Conservation (phyloP, 2,329 filamentous ascomycete genomes). For the Alternaria triticimaculans region DNA sequence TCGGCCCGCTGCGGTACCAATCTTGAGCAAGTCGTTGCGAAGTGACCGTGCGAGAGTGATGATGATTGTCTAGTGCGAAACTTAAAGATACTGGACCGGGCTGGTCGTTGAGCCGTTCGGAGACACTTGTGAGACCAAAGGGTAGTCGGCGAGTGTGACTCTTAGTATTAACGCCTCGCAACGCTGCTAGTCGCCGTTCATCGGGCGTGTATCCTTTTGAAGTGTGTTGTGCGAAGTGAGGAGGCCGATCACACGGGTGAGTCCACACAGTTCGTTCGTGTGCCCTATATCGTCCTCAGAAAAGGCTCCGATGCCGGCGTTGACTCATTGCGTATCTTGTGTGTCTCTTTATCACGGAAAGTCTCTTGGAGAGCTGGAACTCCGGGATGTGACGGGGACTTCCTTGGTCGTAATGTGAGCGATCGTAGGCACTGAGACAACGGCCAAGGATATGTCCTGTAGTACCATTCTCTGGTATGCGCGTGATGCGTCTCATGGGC, state of each 20-base stretch:
- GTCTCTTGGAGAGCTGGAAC: background rate
- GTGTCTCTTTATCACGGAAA: background rate
- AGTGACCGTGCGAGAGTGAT: constrained; percentile 10
- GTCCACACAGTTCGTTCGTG: background rate
- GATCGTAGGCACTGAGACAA: background rate
- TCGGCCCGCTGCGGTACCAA: constrained; percentile 28
- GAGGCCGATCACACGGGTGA: background rate
- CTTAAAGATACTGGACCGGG: background rate
- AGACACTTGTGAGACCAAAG: constrained; percentile 5
- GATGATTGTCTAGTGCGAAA: constrained; percentile 9
- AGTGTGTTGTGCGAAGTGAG: constrained; percentile 19
- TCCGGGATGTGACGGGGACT: background rate
- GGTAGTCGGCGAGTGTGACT: background rate
- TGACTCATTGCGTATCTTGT: background rate
- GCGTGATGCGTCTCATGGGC: background rate
- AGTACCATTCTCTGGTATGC: background rate
- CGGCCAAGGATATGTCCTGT: background rate
- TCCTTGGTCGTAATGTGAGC: background rate
- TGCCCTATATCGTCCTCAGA: background rate
- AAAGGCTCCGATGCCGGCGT: background rate
- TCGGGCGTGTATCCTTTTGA: constrained; percentile 17
- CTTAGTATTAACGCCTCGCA: background rate
- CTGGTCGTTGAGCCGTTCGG: constrained; percentile 8
- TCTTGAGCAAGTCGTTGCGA: constrained; percentile 16
- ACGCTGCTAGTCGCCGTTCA: constrained; percentile 1